A percentile compares a stretch with the other conserved stretches of the same genome.
Conservation (phyloP, 805 yeast genomes). For the Yamadazyma philogaea region DNA sequence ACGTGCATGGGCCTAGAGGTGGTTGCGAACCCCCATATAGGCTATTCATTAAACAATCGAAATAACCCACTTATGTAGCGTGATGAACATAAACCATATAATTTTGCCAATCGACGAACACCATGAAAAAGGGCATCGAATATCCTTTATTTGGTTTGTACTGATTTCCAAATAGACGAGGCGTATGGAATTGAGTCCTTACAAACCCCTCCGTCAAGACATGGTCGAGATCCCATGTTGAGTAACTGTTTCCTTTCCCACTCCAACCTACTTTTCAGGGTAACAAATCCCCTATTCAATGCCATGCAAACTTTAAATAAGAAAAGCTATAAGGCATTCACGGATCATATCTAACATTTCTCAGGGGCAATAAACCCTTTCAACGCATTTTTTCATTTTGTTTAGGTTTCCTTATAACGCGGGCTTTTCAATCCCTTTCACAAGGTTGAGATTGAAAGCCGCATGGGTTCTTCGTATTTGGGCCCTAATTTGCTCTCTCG, state of each 20-base stretch:
- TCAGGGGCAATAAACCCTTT: background rate
- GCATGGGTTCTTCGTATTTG: background rate
- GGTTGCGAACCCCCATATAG: background rate
- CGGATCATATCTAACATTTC: too few species aligned
- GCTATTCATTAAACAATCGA: background rate
- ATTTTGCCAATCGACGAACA: too few species aligned
- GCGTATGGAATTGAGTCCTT: too few species aligned
- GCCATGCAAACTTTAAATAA: background rate
- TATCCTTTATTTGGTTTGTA: too few species aligned
- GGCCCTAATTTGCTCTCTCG: too few species aligned
- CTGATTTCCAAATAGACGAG: too few species aligned
- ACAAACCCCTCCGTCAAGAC: too few species aligned
- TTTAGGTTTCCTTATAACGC: background rate
- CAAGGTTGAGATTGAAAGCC: background rate
- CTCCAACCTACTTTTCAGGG: background rate
- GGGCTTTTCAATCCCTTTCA: background rate
- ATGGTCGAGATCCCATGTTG: too few species aligned
- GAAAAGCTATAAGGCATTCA: too few species aligned
- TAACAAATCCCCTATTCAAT: background rate
- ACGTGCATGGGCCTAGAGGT: background rate
- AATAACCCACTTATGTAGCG: background rate
- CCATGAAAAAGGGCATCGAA: too few species aligned
- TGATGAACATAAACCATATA: too few species aligned
- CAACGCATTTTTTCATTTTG: background rate
- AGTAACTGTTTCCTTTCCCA: too few species aligned